Percentiles rank a stretch among this genome's conserved stretches.
These are phyloP conservation scores for Ganoderma sp. DNA, from an alignment of 1,284 basidiomycete species.

Conservation along the genomic window DNA sequence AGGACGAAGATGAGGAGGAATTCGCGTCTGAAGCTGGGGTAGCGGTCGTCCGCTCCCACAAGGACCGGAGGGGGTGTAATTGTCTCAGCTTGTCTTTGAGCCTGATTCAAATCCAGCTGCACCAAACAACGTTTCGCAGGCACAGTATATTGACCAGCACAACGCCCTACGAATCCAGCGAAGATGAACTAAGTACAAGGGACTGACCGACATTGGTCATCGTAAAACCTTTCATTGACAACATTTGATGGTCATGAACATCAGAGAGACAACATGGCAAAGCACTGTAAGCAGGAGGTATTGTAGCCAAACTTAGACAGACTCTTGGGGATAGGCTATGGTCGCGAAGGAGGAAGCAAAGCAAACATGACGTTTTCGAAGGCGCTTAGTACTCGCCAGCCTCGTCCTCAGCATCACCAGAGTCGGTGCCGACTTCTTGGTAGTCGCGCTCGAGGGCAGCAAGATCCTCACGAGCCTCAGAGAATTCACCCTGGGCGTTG, in stretches of 20 bases:
- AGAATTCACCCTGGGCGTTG: conserved; percentile 80
- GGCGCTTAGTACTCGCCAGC: conserved; percentile 71
- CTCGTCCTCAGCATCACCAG: conserved; percentile 79
- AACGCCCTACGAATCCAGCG: neutral
- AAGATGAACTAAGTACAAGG: neutral
- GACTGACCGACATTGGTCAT: neutral
- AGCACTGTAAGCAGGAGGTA: conserved; percentile 31
- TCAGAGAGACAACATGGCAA: conserved; percentile 4
- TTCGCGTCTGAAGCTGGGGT: neutral
- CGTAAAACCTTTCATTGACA: conserved; percentile 7
- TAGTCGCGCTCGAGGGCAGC: conserved; percentile 97
- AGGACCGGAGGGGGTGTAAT: conserved; percentile 5
- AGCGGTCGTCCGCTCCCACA: conserved; percentile 15
- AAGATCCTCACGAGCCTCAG: conserved; percentile 96
- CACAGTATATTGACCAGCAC: neutral
- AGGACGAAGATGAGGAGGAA: conserved; percentile 2
- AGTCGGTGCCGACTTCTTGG: conserved; percentile 93
- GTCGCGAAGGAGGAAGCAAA: conserved; percentile 22
- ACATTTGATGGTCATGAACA: conserved; percentile 17
- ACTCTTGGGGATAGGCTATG: conserved; percentile 30
- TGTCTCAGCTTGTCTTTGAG: neutral
- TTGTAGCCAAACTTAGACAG: conserved; percentile 33
- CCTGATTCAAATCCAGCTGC: neutral
- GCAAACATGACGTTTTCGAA: conserved; percentile 18
- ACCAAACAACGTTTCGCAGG: neutral